Conservation (phyloP, 768 basidiomycete genomes). For the Hericium erinaceus region DNA sequence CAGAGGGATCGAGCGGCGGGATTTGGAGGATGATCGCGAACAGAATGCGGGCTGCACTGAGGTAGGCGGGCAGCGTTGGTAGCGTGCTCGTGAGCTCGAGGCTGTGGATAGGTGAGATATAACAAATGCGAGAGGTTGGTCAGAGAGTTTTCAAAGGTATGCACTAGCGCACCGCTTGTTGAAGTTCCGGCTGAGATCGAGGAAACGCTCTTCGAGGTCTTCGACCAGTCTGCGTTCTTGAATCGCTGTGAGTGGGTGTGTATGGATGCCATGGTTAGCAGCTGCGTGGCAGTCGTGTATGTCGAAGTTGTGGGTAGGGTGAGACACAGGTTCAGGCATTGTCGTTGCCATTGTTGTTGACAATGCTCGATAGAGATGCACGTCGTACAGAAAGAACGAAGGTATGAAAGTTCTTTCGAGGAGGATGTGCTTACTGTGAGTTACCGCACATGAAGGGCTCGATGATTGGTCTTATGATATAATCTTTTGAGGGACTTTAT, state of each 20-base stretch:
- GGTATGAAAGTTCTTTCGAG: not conserved
- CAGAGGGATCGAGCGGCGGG: slow-evolving; percentile 64
- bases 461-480: no score
- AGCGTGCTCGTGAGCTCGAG: slow-evolving; percentile 40
- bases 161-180: slow-evolving; percentile 57
- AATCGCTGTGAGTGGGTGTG: slow-evolving; percentile 8
- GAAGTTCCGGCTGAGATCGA: slow-evolving; percentile 57
- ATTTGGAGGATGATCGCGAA: slow-evolving; percentile 62
- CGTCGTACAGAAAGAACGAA: no score
- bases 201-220: slow-evolving; percentile 56
- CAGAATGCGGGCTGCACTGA: slow-evolving; percentile 46
- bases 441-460: not conserved
- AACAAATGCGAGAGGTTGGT: not conserved
- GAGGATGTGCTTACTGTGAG: not conserved
- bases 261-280: not conserved
- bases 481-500: no score
- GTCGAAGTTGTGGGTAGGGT: not conserved
- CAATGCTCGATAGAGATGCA: no score
- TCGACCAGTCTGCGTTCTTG: slow-evolving; percentile 61
- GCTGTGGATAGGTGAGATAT: slow-evolving; percentile 17
- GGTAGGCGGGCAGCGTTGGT: slow-evolving; percentile 50
- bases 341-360: no score
- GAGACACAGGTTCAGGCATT: no score
- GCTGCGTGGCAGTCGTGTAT: not conserved
- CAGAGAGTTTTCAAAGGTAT: not conserved